Evolutionary conservation across 148 eudicot genomes (phyloP), one percentile per base, ranked within the genome.

Genomic region (Rheum nobile): DNA sequence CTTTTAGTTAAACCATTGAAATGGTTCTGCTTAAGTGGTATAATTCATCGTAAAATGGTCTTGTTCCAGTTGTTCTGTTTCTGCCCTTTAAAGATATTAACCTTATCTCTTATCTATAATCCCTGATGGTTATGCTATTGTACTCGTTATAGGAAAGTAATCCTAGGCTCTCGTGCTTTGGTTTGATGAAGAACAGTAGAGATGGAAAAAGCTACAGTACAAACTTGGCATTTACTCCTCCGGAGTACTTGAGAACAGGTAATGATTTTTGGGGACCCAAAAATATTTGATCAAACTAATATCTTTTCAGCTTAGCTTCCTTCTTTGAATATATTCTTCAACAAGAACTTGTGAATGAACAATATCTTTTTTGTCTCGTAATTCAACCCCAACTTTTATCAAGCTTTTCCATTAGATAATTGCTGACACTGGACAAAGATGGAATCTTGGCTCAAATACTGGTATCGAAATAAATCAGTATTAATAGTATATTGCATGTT

Each of bases 151-250:
- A 72, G 74, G 74, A 72, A 32, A 41, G 57, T 32, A 72, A 72
- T 32, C 74, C 74, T 46, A 72, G 46, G 55, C 75, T 73, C 57
- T 73, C 75, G 32, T 73, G 75, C 67, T 73, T 73, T 73, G 65
- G 75, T 31, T 73, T 73, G 67, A 73, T 73, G 75, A 73, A 73
- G 75, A 73, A 73, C 37, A 73, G 75, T 73, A 54, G 68, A 37
- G 75, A 73, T 22, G 75, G 75, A 32, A 73, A 38, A 52, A 73
- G 75, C 67, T 73, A 73, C 55, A 73, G 75, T 54, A 73, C 75
- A 73, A 73, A 73, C 31, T 24, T 73, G 43, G 75, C 65, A 8
- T 73, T 50, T 73, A 73, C 67, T 50, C 75, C 75, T 46, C 75
- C 75, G 3, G 75, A 73, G 43, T 73, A 73, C 55, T 54, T 73